phyloP scores from a whole-genome alignment of 2,329 filamentous ascomycete genomes.

The Hypoxylon sp. region DNA sequence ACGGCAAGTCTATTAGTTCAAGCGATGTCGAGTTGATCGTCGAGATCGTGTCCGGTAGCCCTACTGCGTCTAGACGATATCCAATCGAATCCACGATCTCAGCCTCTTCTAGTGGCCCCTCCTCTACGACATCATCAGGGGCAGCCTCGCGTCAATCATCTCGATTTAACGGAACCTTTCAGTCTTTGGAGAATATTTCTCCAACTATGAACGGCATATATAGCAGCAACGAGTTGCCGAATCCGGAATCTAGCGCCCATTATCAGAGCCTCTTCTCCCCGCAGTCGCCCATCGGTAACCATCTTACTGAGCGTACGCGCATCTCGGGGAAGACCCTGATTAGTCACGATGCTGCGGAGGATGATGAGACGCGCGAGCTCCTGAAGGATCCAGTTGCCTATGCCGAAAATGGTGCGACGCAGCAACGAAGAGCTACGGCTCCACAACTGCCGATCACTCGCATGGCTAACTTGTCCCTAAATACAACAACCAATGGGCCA shows the following conservation, averaged over 20 bases:
- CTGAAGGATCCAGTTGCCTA: slow-evolving; percentile 80
- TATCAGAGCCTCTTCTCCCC: slow-evolving; percentile 79
- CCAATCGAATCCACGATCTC: slow-evolving; percentile 63
- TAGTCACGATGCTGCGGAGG: slow-evolving; percentile 75
- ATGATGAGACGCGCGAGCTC: slow-evolving; percentile 81
- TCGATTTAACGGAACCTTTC: slow-evolving; percentile 75
- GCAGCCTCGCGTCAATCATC: slow-evolving; percentile 67
- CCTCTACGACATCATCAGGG: slow-evolving; percentile 62
- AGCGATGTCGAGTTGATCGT: slow-evolving; percentile 72
- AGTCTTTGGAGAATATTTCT: slow-evolving; percentile 73
- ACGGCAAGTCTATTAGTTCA: slow-evolving; percentile 68
- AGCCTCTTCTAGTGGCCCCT: slow-evolving; percentile 60
- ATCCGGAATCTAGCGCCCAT: slow-evolving; percentile 67
- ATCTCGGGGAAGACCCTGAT: slow-evolving; percentile 80
- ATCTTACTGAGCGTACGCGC: slow-evolving; percentile 73
- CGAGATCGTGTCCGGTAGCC: slow-evolving; percentile 68
- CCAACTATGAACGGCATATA: slow-evolving; percentile 71
- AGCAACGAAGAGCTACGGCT: slow-evolving; percentile 77
- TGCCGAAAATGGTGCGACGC: slow-evolving; percentile 76
- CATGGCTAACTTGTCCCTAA: slow-evolving; percentile 79
- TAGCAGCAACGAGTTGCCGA: slow-evolving; percentile 72
- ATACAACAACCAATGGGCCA: slow-evolving; percentile 72
- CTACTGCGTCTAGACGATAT: slow-evolving; percentile 63
- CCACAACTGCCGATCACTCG: slow-evolving; percentile 78
- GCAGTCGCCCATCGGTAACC: slow-evolving; percentile 80